Evolutionary conservation across 1,284 basidiomycete genomes (phyloP).

Genomic region (Sparassis latifolia): DNA sequence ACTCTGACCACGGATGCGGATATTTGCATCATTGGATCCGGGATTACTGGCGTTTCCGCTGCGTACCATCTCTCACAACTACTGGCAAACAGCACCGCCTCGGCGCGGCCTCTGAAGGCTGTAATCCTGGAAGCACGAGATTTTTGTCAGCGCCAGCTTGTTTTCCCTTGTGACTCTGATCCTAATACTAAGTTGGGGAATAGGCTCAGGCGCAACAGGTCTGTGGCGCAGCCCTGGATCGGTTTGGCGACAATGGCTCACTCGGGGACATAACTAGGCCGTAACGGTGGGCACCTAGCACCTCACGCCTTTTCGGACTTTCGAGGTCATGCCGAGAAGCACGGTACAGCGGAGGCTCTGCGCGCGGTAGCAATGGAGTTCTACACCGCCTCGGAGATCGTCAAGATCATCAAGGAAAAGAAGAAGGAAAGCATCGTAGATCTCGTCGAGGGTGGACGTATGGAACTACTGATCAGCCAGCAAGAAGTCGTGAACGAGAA

Average conservation of each 20-base stretch:
- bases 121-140: conserved; percentile 71
- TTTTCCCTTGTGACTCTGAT: background rate
- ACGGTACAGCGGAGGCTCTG: conserved; percentile 49
- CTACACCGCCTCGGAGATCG: conserved; percentile 44
- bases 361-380: conserved; percentile 52
- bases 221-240: background rate
- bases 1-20: conserved; percentile 52
- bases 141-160: conserved; percentile 51
- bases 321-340: conserved; percentile 25
- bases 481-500: conserved; percentile 32
- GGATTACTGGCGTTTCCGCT: conserved; percentile 68
- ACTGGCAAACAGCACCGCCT: conserved; percentile 14
- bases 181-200: background rate
- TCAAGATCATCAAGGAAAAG: conserved; percentile 41
- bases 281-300: conserved; percentile 76
- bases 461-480: conserved; percentile 44
- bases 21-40: conserved; percentile 71
- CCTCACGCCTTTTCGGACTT: conserved; percentile 46
- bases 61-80: conserved; percentile 60
- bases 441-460: conserved; percentile 53
- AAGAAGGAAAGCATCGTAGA: conserved; percentile 48
- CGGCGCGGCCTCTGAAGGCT: conserved; percentile 32
- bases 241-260: too few species aligned
- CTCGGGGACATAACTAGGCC: conserved; percentile 33
- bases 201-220: conserved; percentile 82